These are phyloP conservation scores for Metschnikowia drakensbergensis DNA, from an alignment of 805 yeast species.

Conservation along the genomic window DNA sequence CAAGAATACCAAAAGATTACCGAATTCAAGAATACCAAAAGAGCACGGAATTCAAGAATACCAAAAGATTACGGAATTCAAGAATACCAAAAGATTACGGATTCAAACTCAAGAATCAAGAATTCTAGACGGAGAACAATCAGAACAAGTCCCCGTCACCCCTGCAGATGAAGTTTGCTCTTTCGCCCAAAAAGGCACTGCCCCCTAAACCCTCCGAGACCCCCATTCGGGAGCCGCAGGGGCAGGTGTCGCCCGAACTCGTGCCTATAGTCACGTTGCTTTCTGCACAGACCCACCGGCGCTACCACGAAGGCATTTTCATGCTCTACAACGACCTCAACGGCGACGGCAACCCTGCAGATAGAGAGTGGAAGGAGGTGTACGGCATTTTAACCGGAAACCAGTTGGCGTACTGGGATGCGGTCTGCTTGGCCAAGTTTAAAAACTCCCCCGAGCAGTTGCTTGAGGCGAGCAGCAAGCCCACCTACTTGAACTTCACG, in stretches of 20 bases:
- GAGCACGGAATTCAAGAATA: too few species aligned
- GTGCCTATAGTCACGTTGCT: conserved; percentile 71
- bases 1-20: too few species aligned
- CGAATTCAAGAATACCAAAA: too few species aligned
- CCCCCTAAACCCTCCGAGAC: background rate
- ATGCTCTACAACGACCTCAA: conserved; percentile 68
- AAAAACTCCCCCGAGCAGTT: conserved; percentile 51
- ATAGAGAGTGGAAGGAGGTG: conserved; percentile 86
- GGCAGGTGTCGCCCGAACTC: conserved; percentile 44
- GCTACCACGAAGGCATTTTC: conserved; percentile 73
- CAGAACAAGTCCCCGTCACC: background rate
- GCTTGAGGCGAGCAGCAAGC: conserved; percentile 62
- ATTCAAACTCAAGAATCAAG: too few species aligned
- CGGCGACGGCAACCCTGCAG: conserved; percentile 82
- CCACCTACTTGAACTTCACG: conserved; percentile 84
- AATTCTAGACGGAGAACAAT: background rate
- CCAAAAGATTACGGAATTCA: too few species aligned
- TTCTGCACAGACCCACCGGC: conserved; percentile 69
- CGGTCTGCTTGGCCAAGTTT: conserved; percentile 55
- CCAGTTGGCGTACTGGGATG: conserved; percentile 91
- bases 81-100: too few species aligned
- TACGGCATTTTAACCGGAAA: conserved; percentile 89
- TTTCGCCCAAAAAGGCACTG: conserved; percentile 11
- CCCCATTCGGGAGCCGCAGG: conserved; percentile 8
- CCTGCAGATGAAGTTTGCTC: conserved; percentile 5